A percentile compares a stretch with the other conserved stretches of the same genome.
Conservation (phyloP, 2,329 filamentous ascomycete genomes). For the Aureobasidium lini region DNA sequence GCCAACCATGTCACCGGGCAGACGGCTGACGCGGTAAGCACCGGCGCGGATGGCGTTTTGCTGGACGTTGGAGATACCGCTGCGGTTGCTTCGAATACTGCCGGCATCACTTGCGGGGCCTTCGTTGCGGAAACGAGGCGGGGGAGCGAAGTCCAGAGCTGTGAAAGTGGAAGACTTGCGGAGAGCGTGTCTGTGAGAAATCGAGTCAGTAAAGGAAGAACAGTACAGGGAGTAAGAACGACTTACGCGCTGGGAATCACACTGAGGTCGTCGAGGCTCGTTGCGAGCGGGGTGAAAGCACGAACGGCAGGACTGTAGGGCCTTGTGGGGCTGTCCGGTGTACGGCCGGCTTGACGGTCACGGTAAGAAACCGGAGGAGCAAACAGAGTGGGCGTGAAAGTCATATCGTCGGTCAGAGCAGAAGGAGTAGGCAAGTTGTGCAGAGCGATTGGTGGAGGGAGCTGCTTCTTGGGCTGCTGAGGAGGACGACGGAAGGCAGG, state of each 20-base stretch:
- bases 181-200: slow-evolving; percentile 52
- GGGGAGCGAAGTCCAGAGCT: slow-evolving; percentile 71
- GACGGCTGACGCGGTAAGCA: slow-evolving; percentile 76
- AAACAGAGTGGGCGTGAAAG: slow-evolving; percentile 70
- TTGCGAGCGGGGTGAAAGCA: slow-evolving; percentile 69
- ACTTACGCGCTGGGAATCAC: slow-evolving; percentile 87
- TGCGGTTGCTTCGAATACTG: slow-evolving; percentile 60
- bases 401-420: slow-evolving; percentile 65
- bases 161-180: slow-evolving; percentile 75
- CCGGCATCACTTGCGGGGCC: slow-evolving; percentile 43
- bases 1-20: slow-evolving; percentile 76
- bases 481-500: slow-evolving; percentile 23
- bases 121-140: slow-evolving; percentile 61
- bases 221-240: slow-evolving; percentile 22
- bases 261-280: slow-evolving; percentile 78
- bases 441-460: slow-evolving; percentile 68
- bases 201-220: not conserved
- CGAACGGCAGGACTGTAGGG: slow-evolving; percentile 70
- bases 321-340: slow-evolving; percentile 52
- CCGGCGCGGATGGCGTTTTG: slow-evolving; percentile 68
- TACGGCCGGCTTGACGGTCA: slow-evolving; percentile 61
- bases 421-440: slow-evolving; percentile 75
- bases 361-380: slow-evolving; percentile 60
- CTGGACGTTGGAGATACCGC: slow-evolving; percentile 66
- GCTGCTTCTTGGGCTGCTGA: slow-evolving; percentile 43